Percentiles rank a stretch among this genome's conserved stretches.
These are phyloP conservation scores for Tilletia horrida DNA, from an alignment of 1,284 basidiomycete species.

Conservation along the genomic window DNA sequence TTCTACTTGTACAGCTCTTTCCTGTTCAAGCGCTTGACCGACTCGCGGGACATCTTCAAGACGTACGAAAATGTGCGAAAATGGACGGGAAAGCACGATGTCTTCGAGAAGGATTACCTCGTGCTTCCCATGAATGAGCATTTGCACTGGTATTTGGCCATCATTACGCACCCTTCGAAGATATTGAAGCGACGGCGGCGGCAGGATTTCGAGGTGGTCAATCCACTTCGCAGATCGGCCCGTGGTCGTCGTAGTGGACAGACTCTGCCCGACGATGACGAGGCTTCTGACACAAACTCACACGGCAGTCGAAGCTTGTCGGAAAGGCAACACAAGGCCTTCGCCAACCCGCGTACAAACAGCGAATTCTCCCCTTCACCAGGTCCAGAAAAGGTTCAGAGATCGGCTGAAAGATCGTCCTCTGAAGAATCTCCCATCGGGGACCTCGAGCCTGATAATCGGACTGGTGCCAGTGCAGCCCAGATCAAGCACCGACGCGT, in stretches of 20 bases:
- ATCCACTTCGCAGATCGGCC: not conserved
- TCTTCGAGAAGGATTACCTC: constrained; percentile 87
- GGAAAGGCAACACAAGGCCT: too few relatives aligned
- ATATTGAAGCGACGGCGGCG: constrained; percentile 8
- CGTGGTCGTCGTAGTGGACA: not conserved
- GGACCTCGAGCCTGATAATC: too few relatives aligned
- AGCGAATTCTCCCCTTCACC: too few relatives aligned
- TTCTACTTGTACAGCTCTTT: constrained; percentile 93
- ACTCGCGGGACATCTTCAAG: constrained; percentile 56
- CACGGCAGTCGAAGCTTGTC: too few relatives aligned
- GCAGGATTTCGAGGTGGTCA: not conserved
- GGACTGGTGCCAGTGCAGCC: too few relatives aligned
- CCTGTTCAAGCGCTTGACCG: constrained; percentile 90
- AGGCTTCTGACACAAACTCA: not conserved
- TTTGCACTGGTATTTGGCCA: constrained; percentile 93
- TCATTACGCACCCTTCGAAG: constrained; percentile 75
- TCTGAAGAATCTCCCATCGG: too few relatives aligned
- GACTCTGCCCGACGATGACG: not conserved
- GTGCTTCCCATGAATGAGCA: constrained; percentile 95
- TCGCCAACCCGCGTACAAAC: too few relatives aligned
- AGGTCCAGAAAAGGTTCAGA: too few relatives aligned
- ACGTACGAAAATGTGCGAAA: constrained; percentile 82
- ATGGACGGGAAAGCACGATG: constrained; percentile 83
- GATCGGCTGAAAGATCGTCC: too few relatives aligned
- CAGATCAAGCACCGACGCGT: too few relatives aligned